Conservation (phyloP, 2,329 filamentous ascomycete species). For the Curvularia hawaiiensis region DNA sequence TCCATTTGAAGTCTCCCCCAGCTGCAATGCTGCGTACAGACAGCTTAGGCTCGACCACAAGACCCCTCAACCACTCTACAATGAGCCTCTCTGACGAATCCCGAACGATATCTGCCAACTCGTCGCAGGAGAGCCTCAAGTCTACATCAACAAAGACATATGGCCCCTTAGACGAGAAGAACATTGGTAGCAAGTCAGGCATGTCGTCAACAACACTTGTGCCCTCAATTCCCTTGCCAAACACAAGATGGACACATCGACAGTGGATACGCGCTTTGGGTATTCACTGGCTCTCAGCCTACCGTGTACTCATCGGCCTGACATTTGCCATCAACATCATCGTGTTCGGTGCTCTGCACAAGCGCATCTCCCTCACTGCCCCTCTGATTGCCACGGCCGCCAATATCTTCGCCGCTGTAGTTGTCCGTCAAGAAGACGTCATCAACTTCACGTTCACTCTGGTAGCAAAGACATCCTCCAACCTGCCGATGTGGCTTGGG, state of each 20-base stretch:
- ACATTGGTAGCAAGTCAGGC: neutral
- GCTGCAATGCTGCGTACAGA: neutral
- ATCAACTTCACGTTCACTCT: slow-evolving; percentile 38
- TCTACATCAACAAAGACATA: neutral
- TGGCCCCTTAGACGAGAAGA: neutral
- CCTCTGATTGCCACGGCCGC: slow-evolving; percentile 37
- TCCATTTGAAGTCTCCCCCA: neutral
- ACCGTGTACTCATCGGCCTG: slow-evolving; percentile 20
- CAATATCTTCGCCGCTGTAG: slow-evolving; percentile 42
- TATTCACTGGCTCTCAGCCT: slow-evolving; percentile 27
- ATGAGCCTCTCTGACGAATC: neutral
- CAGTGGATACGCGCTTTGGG: slow-evolving; percentile 6
- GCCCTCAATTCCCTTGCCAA: neutral
- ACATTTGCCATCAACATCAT: slow-evolving; percentile 17
- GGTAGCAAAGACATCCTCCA: slow-evolving; percentile 35
- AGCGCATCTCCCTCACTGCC: neutral
- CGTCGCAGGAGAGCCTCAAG: neutral
- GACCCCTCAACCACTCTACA: slow-evolving; percentile 1
- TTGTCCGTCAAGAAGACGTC: slow-evolving; percentile 42
- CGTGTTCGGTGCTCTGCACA: neutral
- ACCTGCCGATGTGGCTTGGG: slow-evolving; percentile 32
- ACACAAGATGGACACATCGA: neutral
- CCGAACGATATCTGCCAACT: neutral
- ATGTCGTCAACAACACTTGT: neutral
- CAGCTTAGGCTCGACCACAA: neutral